Conservation (phyloP, 208 protist species). For the Zelonia costaricensis region DNA sequence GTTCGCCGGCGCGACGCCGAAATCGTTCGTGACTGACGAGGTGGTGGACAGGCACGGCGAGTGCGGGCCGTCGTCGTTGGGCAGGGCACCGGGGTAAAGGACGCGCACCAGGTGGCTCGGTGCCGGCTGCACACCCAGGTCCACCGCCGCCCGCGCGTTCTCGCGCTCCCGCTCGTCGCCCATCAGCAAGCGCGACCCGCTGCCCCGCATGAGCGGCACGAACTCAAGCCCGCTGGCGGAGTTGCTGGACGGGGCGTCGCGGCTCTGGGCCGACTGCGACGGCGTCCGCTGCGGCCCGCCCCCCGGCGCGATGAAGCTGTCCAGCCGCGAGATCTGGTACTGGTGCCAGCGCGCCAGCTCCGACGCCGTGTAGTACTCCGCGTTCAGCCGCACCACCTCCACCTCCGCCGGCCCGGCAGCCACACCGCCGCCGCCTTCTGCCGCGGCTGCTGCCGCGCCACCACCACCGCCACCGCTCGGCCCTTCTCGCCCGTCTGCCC, state of each 20-base stretch:
- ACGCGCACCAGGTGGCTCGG: not conserved
- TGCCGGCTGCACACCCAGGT: not conserved
- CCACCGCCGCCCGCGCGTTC: not conserved
- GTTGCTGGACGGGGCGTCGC: conserved; percentile 17
- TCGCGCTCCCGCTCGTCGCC: not conserved
- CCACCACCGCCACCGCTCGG: no score
- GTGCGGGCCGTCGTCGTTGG: not conserved
- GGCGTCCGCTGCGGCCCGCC: conserved; percentile 6
- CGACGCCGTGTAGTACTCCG: conserved; percentile 26
- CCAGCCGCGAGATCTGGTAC: conserved; percentile 20
- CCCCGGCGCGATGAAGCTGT: conserved; percentile 11
- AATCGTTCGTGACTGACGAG: no score
- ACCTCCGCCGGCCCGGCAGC: conserved; percentile 14
- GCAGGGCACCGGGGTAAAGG: not conserved
- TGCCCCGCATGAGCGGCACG: conserved; percentile 6
- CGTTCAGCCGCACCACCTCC: conserved; percentile 32
- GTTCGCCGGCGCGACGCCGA: no score
- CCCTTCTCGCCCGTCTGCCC: no score
- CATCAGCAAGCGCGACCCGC: not conserved
- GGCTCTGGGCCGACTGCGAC: conserved; percentile 13
- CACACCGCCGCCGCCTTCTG: not conserved
- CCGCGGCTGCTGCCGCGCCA: not conserved
- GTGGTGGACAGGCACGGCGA: no score
- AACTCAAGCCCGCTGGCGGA: conserved; percentile 22
- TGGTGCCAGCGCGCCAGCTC: conserved; percentile 35